Evolutionary conservation across 495 filamentous ascomycete genomes (phyloP).

Genomic region (Aspergillus homomorphus): DNA sequence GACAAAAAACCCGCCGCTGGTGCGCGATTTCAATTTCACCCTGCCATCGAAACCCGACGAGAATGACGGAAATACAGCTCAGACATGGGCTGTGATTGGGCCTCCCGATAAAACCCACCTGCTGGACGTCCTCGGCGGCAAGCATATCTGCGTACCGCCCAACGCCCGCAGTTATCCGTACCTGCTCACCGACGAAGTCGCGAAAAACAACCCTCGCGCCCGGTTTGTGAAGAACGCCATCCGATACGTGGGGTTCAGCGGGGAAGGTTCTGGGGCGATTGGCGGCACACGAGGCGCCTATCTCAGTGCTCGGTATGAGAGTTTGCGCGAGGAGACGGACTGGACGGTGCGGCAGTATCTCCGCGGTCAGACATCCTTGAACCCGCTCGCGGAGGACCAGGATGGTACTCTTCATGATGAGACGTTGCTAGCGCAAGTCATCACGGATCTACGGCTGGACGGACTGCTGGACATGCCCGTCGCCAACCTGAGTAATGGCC

Average conservation of each 20-base stretch:
- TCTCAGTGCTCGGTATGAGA: constrained; percentile 90
- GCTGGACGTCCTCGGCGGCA: constrained; percentile 69
- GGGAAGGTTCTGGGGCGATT: constrained; percentile 54
- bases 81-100: constrained; percentile 75
- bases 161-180: constrained; percentile 72
- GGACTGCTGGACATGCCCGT: constrained; percentile 73
- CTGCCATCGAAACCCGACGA: constrained; percentile 50
- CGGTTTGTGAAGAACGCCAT: constrained; percentile 63
- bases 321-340: constrained; percentile 77
- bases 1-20: constrained; percentile 60
- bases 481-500: constrained; percentile 87
- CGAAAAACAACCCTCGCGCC: constrained; percentile 50
- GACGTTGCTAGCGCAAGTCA: constrained; percentile 54
- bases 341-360: constrained; percentile 79
- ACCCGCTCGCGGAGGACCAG: constrained; percentile 58
- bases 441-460: constrained; percentile 62
- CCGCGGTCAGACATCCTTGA: constrained; percentile 71
- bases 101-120: constrained; percentile 72
- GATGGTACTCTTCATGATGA: constrained; percentile 40
- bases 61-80: constrained; percentile 14
- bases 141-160: constrained; percentile 69
- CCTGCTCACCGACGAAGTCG: constrained; percentile 61
- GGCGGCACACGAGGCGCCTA: constrained; percentile 68
- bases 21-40: constrained; percentile 62
- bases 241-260: constrained; percentile 76